Evolutionary conservation across 768 basidiomycete species (phyloP).

Genomic region (Bullera alba): DNA sequence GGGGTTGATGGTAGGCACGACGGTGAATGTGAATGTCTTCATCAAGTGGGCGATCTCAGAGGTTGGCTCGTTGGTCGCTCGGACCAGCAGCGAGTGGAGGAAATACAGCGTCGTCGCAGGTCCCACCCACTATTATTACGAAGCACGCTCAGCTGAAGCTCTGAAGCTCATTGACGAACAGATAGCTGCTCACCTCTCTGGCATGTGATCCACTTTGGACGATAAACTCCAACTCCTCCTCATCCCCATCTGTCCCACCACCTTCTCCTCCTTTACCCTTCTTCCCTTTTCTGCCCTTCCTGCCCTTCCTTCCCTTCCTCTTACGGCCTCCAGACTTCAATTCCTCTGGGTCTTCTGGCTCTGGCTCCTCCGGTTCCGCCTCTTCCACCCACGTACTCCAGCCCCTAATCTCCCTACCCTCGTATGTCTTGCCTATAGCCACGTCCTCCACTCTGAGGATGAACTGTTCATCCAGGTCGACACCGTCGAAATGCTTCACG

Average conservation of each 20-base stretch:
- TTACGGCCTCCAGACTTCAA: background rate
- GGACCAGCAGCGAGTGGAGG: constrained; percentile 60
- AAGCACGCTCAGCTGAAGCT: background rate
- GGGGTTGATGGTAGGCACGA: constrained; percentile 45
- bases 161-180: background rate
- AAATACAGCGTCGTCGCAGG: constrained; percentile 66
- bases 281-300: constrained; percentile 5
- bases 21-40: constrained; percentile 48
- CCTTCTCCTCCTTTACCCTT: constrained; percentile 11
- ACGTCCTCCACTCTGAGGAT: constrained; percentile 20
- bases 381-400: constrained; percentile 21
- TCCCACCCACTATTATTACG: constrained; percentile 62
- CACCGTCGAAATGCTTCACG: constrained; percentile 20
- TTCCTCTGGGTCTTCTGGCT: constrained; percentile 6
- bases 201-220: constrained; percentile 69
- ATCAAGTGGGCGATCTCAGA: constrained; percentile 50
- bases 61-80: constrained; percentile 47
- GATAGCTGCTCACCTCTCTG: constrained; percentile 55
- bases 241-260: constrained; percentile 23
- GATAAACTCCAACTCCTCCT: constrained; percentile 54
- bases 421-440: constrained; percentile 28
- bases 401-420: constrained; percentile 37
- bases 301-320: constrained; percentile 6
- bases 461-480: too few species aligned
- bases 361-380: constrained; percentile 10